Evolutionary conservation across 2,329 filamentous ascomycete genomes (phyloP), one percentile per base, ranked within the genome.

Genomic region (Monosporascus sp.): DNA sequence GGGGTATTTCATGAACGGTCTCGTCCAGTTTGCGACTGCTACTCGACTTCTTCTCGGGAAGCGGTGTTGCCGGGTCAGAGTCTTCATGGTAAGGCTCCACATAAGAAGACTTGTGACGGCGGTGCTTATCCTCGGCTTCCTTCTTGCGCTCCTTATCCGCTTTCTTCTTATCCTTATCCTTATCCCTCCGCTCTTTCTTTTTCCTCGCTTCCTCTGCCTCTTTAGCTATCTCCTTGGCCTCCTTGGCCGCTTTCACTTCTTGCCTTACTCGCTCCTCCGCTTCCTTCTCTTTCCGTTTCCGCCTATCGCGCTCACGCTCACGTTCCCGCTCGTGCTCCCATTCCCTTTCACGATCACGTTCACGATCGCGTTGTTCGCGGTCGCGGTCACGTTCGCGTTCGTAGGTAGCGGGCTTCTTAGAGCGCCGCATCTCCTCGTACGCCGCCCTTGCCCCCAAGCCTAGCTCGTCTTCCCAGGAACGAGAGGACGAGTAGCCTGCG

Each of bases 401-500:
- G 45, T 79, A 80, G 52, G 75, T 78, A 2, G 75, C 63, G 5
- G 78, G 68, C 18, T 79, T 78, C 47, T 77, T 73, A 6, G 76
- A 68, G 11, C 69, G 62, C 17, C 66, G 67, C 15, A 65, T 61
- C 6, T 75, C 69, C 24, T 82, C 78, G 53, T 77, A 79, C 9
- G 69, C 58, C 8, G 70, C 58, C 14, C 52, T 63, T 35, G 67
- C 64, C 20, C 70, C 64, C 17, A 62, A 61, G 15, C 67, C 62
- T 6, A 76, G 62, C 4, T 78, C 73, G 24, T 80, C 76, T 17
- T 82, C 79, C 56, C 71, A 80, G 8, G 77, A 78, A 18, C 68
- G 64, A 14, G 73, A 66, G 1, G 70, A 58, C 2, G 54, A 68
- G 62, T 51, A 70, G 63, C n/a, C 57, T 22, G 44, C 31, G 3